These are phyloP conservation scores for Heimioporus sp. DNA, from an alignment of 768 basidiomycete species.

Conservation along the genomic window DNA sequence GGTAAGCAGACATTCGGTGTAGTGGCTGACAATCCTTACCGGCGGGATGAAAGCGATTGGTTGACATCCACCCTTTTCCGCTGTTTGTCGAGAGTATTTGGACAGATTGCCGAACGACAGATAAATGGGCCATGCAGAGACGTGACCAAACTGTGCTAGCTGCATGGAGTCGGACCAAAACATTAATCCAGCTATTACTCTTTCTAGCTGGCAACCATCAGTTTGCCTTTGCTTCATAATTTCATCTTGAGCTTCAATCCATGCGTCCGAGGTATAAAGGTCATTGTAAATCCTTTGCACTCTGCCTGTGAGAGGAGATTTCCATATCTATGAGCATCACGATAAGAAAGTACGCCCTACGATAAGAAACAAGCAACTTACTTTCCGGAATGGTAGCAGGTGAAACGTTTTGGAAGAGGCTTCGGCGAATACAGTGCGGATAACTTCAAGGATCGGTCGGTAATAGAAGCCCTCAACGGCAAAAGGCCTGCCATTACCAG, in stretches of 20 bases:
- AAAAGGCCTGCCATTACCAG: slow-evolving; percentile 16
- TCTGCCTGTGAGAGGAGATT: no score
- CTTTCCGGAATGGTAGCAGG: slow-evolving; percentile 21
- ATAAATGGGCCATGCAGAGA: slow-evolving; percentile 23
- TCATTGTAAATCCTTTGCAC: neutral
- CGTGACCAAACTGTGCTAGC: slow-evolving; percentile 9
- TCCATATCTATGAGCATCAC: no score
- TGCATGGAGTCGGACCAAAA: slow-evolving; percentile 15
- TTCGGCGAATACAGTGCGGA: slow-evolving; percentile 8
- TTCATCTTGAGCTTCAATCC: slow-evolving; percentile 5
- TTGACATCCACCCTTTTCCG: slow-evolving; percentile 12
- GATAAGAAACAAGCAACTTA: no score
- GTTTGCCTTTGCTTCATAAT: slow-evolving; percentile 8
- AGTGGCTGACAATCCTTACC: slow-evolving; percentile 5
- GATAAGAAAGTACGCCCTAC: no score
- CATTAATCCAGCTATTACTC: slow-evolving; percentile 15
- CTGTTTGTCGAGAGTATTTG: slow-evolving; percentile 14
- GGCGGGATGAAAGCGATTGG: slow-evolving; percentile 21
- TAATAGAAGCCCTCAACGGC: slow-evolving; percentile 27
- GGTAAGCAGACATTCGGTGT: no score
- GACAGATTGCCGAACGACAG: slow-evolving; percentile 19
- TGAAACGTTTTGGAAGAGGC: slow-evolving; percentile 14
- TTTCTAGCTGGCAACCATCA: slow-evolving; percentile 11
- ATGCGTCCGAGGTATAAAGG: neutral
- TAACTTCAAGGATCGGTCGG: slow-evolving; percentile 15